Percentiles rank a stretch among this genome's conserved stretches.
Evolutionary conservation across 352 stramenopile species (phyloP).

Genomic region (Pythium aphanidermatum): DNA sequence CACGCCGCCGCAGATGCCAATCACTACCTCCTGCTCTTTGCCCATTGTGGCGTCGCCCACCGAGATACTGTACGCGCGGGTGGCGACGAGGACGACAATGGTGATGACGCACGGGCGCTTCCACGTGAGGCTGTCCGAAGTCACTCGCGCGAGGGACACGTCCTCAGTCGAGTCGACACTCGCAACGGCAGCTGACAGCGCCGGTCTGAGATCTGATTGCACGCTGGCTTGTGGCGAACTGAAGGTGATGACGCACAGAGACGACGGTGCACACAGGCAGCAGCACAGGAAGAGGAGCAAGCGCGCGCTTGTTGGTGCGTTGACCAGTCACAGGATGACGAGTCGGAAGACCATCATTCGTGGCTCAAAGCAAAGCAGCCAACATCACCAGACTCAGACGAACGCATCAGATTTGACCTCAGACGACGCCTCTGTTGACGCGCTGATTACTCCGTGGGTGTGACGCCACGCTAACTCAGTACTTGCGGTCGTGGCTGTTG

Average conservation of each 20-base stretch:
- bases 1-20: slow-evolving; percentile 72
- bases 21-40: slow-evolving; percentile 37
- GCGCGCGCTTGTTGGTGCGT: neutral
- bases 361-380: no score
- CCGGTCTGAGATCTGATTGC: no score
- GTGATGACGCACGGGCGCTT: slow-evolving; percentile 19
- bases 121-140: neutral
- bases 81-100: slow-evolving; percentile 5
- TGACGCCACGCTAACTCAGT: no score
- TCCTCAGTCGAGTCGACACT: neutral
- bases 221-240: no score
- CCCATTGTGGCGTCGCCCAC: slow-evolving; percentile 13
- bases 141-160: neutral
- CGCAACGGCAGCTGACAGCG: neutral
- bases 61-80: slow-evolving; percentile 4
- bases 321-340: slow-evolving; percentile 4
- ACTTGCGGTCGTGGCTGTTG: slow-evolving; percentile 10
- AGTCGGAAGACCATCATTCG: slow-evolving; percentile 1
- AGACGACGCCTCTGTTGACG: no score
- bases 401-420: no score
- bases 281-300: neutral
- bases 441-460: no score
- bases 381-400: no score
- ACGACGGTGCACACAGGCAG: neutral
- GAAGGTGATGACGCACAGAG: neutral